Conservation (phyloP, 805 yeast genomes). For the Cyberlindnera suaveolens region DNA sequence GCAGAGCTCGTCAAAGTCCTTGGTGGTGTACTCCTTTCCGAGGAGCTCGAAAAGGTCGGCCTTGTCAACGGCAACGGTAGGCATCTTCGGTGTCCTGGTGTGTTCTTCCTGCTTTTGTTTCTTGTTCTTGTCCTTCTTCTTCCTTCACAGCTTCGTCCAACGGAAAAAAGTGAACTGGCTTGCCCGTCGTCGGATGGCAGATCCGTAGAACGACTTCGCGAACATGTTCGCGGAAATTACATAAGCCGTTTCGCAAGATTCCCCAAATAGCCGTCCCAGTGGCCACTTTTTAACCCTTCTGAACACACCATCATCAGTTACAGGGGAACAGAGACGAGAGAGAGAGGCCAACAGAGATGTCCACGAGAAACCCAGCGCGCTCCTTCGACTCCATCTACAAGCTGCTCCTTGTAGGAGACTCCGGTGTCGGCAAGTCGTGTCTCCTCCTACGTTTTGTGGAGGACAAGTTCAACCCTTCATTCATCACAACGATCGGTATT, state of each 20-base stretch:
- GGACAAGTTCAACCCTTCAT: slow-evolving; percentile 93
- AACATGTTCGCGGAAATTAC: too few relatives aligned
- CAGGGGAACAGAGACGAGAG: not conserved
- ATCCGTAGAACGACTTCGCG: too few relatives aligned
- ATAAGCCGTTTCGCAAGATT: too few relatives aligned
- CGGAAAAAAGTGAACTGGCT: too few relatives aligned
- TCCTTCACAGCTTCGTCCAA: too few relatives aligned
- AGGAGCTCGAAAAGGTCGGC: slow-evolving; percentile 81
- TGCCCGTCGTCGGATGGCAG: too few relatives aligned
- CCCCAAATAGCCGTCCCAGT: too few relatives aligned
- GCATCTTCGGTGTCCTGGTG: slow-evolving; percentile 46
- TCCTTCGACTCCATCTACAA: slow-evolving; percentile 89
- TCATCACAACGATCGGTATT: slow-evolving; percentile 96
- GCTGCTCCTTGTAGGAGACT: slow-evolving; percentile 88
- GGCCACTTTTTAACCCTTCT: not conserved
- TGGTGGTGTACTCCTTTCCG: slow-evolving; percentile 66
- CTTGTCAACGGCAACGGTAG: slow-evolving; percentile 94
- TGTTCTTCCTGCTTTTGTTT: too few relatives aligned
- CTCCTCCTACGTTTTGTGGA: slow-evolving; percentile 87
- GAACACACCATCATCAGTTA: not conserved
- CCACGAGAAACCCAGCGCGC: slow-evolving; percentile 60
- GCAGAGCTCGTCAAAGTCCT: slow-evolving; percentile 95
- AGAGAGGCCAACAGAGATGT: slow-evolving; percentile 18
- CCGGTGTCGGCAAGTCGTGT: slow-evolving; percentile 88
- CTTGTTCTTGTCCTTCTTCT: too few relatives aligned